Percentiles rank a stretch among this genome's conserved stretches.
phyloP scores from a whole-genome alignment of 2,329 filamentous ascomycete genomes.

The Cladosporium velox region DNA sequence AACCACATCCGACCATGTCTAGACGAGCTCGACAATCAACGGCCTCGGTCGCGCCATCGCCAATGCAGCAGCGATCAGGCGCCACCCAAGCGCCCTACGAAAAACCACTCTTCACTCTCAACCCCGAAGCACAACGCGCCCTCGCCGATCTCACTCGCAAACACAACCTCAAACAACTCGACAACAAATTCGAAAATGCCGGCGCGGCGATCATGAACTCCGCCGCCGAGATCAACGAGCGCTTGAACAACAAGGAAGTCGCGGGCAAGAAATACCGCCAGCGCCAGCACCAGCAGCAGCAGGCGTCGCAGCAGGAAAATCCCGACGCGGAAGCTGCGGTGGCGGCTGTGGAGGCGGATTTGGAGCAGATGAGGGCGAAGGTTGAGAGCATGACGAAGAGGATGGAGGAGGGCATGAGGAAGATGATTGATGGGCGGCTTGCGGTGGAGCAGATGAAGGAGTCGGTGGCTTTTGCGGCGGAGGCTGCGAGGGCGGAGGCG shows the following conservation, averaged over 20 bases:
- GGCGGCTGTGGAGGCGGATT: constrained; percentile 42
- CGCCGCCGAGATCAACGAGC: constrained; percentile 60
- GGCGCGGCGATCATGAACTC: constrained; percentile 50
- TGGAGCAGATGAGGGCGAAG: constrained; percentile 45
- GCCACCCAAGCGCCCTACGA: constrained; percentile 46
- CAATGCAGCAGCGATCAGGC: background rate
- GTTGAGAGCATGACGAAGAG: constrained; percentile 55
- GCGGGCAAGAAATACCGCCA: constrained; percentile 34
- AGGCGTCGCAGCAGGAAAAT: constrained; percentile 13
- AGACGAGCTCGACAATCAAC: background rate
- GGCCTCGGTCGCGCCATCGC: constrained; percentile 5
- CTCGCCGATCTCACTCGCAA: constrained; percentile 49
- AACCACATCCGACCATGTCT: background rate
- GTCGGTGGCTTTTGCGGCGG: constrained; percentile 46
- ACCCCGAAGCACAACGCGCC: constrained; percentile 46
- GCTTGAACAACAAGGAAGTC: constrained; percentile 43
- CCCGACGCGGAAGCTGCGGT: constrained; percentile 36
- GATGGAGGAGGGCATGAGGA: constrained; percentile 60
- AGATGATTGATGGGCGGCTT: constrained; percentile 58
- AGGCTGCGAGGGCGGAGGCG: constrained; percentile 39
- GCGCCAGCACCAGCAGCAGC: constrained; percentile 18
- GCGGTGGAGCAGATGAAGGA: constrained; percentile 49
- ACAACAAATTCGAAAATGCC: constrained; percentile 51
- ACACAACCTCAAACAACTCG: constrained; percentile 47
- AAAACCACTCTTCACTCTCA: constrained; percentile 55